Conservation (phyloP, 805 yeast species). For the Tetrapisispora phaffii region DNA sequence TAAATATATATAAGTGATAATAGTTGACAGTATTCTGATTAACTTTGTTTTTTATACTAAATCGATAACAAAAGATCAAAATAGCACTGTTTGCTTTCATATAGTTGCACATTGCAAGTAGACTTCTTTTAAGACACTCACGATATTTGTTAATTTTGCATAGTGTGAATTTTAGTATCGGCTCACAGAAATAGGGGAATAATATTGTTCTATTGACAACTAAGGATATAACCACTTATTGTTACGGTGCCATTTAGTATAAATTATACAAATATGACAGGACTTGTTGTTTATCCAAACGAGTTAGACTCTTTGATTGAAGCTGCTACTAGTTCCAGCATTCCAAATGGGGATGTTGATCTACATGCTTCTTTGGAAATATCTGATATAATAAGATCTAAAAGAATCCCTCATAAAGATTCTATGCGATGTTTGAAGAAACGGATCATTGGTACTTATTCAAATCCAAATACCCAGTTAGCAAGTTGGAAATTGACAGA, state of each 20-base stretch:
- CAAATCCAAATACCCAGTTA: conserved; percentile 71
- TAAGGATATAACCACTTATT: neutral
- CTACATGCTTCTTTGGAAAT: conserved; percentile 67
- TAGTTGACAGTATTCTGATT: too few species aligned
- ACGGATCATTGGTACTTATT: conserved; percentile 46
- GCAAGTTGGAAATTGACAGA: conserved; percentile 72
- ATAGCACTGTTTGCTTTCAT: too few species aligned
- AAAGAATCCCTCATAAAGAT: conserved; percentile 65
- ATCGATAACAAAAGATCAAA: too few species aligned
- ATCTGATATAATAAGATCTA: conserved; percentile 77
- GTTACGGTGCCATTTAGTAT: neutral
- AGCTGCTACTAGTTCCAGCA: conserved; percentile 78
- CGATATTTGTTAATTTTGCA: too few species aligned
- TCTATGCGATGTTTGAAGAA: conserved; percentile 80
- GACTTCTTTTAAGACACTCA: too few species aligned
- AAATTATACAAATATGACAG: neutral
- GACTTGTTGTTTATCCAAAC: neutral
- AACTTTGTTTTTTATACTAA: too few species aligned
- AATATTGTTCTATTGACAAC: too few species aligned
- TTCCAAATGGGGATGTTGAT: conserved; percentile 86
- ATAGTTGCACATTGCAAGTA: too few species aligned
- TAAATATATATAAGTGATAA: too few species aligned
- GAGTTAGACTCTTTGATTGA: conserved; percentile 54
- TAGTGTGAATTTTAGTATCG: too few species aligned
- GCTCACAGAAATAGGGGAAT: neutral